Conservation (phyloP, 139 green algal species). For the Dunaliella primolecta region DNA sequence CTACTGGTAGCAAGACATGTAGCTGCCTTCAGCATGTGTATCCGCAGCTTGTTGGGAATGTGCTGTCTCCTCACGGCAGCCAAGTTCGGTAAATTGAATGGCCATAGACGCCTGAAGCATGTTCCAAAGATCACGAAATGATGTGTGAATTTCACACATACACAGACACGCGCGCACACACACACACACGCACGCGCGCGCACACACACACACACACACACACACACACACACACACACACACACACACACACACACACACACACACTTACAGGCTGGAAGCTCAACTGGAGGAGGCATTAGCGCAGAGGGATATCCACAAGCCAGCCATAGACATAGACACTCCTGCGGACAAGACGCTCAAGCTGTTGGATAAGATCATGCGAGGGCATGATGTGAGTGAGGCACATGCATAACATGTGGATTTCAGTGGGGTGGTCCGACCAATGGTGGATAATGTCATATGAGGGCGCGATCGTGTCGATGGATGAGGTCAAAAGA, state of each 20-base stretch:
- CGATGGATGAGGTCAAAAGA: no score
- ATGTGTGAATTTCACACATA: no score
- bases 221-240: not conserved
- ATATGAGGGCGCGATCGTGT: no score
- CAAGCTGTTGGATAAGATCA: conserved; percentile 59
- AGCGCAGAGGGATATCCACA: conserved; percentile 42
- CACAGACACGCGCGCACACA: not conserved
- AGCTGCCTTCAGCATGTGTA: no score
- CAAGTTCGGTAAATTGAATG: no score
- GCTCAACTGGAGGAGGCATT: conserved; percentile 43
- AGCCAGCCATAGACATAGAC: conserved; percentile 55
- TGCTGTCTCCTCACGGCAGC: no score
- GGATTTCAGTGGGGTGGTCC: no score
- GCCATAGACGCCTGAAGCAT: no score
- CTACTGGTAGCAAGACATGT: no score
- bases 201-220: not conserved
- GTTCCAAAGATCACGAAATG: no score
- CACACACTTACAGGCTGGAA: conserved; percentile 33
- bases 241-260: not conserved
- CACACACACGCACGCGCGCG: not conserved
- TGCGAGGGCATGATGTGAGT: conserved; percentile 42
- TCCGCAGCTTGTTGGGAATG: no score
- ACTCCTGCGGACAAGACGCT: conserved; percentile 62
- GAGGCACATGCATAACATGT: not conserved
- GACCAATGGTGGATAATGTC: no score